phyloP scores from a whole-genome alignment of 768 basidiomycete genomes.

The Boletus rubroflammeus region DNA sequence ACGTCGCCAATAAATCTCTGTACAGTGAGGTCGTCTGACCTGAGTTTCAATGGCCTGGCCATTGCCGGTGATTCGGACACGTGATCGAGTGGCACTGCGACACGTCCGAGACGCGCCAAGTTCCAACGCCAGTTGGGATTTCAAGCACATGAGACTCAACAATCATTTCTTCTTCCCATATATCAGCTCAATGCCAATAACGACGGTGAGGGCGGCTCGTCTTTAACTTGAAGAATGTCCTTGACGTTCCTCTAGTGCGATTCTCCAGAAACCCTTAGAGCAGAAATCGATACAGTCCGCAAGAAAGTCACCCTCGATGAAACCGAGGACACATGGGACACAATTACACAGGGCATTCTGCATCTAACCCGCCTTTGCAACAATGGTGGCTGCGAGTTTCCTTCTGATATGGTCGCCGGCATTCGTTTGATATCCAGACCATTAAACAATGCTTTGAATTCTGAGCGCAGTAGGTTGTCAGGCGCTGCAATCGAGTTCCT shows the following conservation, averaged over 20 bases:
- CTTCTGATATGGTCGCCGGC: slow-evolving; percentile 46
- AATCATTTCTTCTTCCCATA: not conserved
- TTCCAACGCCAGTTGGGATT: slow-evolving; percentile 10
- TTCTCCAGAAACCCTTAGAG: slow-evolving; percentile 29
- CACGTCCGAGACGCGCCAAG: slow-evolving; percentile 24
- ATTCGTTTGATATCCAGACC: slow-evolving; percentile 53
- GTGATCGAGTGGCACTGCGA: slow-evolving; percentile 19
- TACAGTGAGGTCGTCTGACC: slow-evolving; percentile 1
- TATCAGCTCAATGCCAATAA: slow-evolving; percentile 27
- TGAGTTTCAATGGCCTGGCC: slow-evolving; percentile 24
- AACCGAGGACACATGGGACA: slow-evolving; percentile 80
- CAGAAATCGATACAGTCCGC: slow-evolving; percentile 43
- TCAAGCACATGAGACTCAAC: slow-evolving; percentile 15
- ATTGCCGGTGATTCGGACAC: slow-evolving; percentile 24
- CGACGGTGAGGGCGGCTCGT: slow-evolving; percentile 14
- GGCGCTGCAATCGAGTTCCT: slow-evolving; percentile 64
- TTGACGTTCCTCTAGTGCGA: slow-evolving; percentile 28
- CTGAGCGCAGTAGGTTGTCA: slow-evolving; percentile 73
- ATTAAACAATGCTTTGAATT: slow-evolving; percentile 57
- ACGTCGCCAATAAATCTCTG: slow-evolving; percentile 9
- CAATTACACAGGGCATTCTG: slow-evolving; percentile 48
- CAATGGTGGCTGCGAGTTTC: slow-evolving; percentile 49
- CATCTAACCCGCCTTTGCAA: slow-evolving; percentile 47
- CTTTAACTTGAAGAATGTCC: not conserved
- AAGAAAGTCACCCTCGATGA: slow-evolving; percentile 47